Base-by-base conservation (phyloP, 805 yeast genomes). In the Jamesozyma gamospora region DNA sequence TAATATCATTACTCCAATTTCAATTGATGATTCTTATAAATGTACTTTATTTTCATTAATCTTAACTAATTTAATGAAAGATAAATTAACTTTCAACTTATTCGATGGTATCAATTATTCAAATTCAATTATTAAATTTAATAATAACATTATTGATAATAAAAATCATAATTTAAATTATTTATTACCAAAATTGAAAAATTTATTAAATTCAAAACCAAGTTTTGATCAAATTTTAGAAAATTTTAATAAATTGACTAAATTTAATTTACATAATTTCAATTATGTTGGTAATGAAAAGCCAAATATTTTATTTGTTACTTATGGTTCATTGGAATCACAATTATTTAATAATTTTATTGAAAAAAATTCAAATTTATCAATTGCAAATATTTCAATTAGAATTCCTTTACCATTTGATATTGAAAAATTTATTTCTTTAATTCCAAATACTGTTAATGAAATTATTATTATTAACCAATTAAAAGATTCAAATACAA, bases 321-420 rank as follows among this genome's bases (percentile, higher is more conserved):
- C 79, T n/a, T 77, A 82, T 48, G 94, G 95, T 18, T 69, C 92
- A 31, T 62, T 71, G 32, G 87, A 82, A 56, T 65, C 81, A 14
- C 66, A 75, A 40, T 62, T 75, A 41, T 69, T 83, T 31, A 51
- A 72, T 35, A 47, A 56, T 28, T 54, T 56, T 16, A 48, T 56
- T 27, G 53, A 55, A 16, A 34, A 40, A 13, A 58, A 60, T 37
- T 4, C 17, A 12, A 45, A 56, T 14, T 18, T n/a, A 11, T 60
- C 66, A n/a, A 71, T 75, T 37, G 94, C 87, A 47, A 74, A 80
- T 36, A 60, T 88, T 41, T 71, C 79, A 40, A 73, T 79, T 36
- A 75, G 95, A 62, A 75, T 84, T 33, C 90, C 94, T 40, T 64
- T 79, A 39, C 96, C 96, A 11, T 86, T 87, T 62, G 75, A 79